These are phyloP conservation scores for Leucogyrophana mollusca DNA, from an alignment of 768 basidiomycete genomes.

Conservation along the genomic window DNA sequence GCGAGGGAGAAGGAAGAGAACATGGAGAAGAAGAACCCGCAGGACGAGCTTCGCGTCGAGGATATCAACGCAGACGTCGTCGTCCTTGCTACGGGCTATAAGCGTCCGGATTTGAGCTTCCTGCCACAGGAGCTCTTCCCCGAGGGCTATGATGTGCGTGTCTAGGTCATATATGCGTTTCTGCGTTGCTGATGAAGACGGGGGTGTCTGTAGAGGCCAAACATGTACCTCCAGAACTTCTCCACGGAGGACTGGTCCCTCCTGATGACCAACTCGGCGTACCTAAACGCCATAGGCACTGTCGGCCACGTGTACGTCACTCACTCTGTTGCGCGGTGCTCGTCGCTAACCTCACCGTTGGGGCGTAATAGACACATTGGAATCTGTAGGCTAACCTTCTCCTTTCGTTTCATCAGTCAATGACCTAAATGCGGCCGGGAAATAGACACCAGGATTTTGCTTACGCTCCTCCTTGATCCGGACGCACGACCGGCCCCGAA, in stretches of 20 bases:
- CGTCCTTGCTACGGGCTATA: constrained; percentile 53
- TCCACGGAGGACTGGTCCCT: constrained; percentile 52
- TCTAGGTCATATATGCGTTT: neutral
- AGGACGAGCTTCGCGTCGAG: neutral
- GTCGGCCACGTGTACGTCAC: constrained; percentile 22
- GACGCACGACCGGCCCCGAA: constrained; percentile 41
- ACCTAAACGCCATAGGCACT: constrained; percentile 47
- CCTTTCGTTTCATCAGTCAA: neutral
- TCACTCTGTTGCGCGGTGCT: constrained; percentile 18
- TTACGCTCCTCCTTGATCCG: constrained; percentile 47
- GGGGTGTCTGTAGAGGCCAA: constrained; percentile 35
- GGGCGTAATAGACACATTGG: constrained; percentile 45
- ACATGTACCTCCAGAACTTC: constrained; percentile 56
- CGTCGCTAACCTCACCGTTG: too few species aligned
- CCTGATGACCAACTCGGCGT: constrained; percentile 50
- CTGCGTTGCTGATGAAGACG: neutral
- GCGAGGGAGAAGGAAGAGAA: constrained; percentile 22
- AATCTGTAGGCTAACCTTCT: constrained; percentile 37
- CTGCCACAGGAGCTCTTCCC: constrained; percentile 49
- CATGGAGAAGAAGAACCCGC: neutral
- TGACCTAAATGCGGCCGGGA: neutral
- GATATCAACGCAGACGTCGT: constrained; percentile 45
- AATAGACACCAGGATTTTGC: constrained; percentile 46
- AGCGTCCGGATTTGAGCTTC: constrained; percentile 45
- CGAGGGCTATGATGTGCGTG: constrained; percentile 41